These are phyloP conservation scores for Pythium chondricola DNA, from an alignment of 352 stramenopile species.

Conservation along the genomic window DNA sequence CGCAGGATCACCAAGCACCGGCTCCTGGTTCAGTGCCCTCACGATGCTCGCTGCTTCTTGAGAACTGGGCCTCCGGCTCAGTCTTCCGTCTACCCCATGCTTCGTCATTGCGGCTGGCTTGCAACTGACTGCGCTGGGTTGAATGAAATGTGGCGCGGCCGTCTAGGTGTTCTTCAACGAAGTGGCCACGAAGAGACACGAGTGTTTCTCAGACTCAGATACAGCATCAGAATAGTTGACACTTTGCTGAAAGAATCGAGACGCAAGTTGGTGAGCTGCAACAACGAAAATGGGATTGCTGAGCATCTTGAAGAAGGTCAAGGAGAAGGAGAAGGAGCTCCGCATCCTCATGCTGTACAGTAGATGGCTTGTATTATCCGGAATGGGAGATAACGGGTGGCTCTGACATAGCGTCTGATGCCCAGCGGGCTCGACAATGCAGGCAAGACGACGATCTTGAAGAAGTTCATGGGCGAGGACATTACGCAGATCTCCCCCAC, in stretches of 20 bases:
- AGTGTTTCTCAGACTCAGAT: neutral
- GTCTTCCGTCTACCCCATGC: neutral
- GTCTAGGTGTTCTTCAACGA: neutral
- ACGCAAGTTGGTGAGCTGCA: neutral
- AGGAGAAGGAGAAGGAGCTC: slow-evolving; percentile 99
- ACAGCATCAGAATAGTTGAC: neutral
- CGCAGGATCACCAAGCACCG: too few relatives aligned
- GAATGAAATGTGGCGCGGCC: neutral
- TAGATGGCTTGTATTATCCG: too few relatives aligned
- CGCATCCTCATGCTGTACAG: slow-evolving; percentile 96
- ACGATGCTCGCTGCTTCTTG: neutral
- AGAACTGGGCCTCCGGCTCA: neutral
- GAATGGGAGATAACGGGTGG: too few relatives aligned
- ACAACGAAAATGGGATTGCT: slow-evolving; percentile 89
- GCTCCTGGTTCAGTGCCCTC: slow-evolving; percentile 11
- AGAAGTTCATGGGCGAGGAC: slow-evolving; percentile 96
- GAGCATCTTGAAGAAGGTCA: slow-evolving; percentile 96
- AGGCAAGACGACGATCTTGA: slow-evolving; percentile 98
- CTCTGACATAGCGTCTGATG: neutral
- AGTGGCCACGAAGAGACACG: neutral
- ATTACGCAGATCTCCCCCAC: slow-evolving; percentile 97
- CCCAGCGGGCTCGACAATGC: slow-evolving; percentile 97
- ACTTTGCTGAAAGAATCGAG: neutral
- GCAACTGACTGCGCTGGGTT: neutral
- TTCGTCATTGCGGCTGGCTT: neutral